phyloP scores from a whole-genome alignment of 2,329 filamentous ascomycete genomes.

The Phaeoacremonium minimum region DNA sequence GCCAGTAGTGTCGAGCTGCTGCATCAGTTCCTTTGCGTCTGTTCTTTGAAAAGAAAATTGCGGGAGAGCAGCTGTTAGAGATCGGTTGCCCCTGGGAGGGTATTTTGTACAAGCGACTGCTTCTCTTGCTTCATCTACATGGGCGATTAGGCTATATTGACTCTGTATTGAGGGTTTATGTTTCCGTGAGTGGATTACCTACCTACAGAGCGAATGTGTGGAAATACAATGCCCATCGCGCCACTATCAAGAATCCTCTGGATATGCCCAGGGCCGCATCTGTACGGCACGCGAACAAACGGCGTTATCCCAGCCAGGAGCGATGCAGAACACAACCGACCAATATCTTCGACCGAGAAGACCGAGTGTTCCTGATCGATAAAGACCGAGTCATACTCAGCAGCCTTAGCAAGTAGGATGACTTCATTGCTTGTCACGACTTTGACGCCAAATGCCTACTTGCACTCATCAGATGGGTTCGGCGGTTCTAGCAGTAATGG shows the following conservation, averaged over 20 bases:
- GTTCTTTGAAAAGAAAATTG: conserved; percentile 13
- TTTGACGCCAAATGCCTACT: conserved; percentile 15
- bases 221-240: conserved; percentile 21
- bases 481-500: no score
- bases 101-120: conserved; percentile 16
- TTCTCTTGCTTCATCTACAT: conserved; percentile 14
- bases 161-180: no score
- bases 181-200: no score
- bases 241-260: conserved; percentile 24
- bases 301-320: conserved; percentile 20
- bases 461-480: no score
- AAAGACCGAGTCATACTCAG: conserved; percentile 25
- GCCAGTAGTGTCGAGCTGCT: conserved; percentile 4
- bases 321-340: conserved; percentile 18
- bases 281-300: conserved; percentile 22
- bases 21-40: conserved; percentile 6
- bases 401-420: conserved; percentile 20
- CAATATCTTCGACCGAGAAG: conserved; percentile 18
- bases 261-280: conserved; percentile 23
- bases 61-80: conserved; percentile 14
- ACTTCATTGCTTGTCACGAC: conserved; percentile 16
- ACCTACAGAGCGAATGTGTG: conserved; percentile 17
- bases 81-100: conserved; percentile 16
- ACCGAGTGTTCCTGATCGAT: conserved; percentile 29
- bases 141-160: not conserved